Percentiles rank a stretch among this genome's conserved stretches.
These are phyloP conservation scores for Yarrowia bubula DNA, from an alignment of 805 yeast species.

Conservation along the genomic window DNA sequence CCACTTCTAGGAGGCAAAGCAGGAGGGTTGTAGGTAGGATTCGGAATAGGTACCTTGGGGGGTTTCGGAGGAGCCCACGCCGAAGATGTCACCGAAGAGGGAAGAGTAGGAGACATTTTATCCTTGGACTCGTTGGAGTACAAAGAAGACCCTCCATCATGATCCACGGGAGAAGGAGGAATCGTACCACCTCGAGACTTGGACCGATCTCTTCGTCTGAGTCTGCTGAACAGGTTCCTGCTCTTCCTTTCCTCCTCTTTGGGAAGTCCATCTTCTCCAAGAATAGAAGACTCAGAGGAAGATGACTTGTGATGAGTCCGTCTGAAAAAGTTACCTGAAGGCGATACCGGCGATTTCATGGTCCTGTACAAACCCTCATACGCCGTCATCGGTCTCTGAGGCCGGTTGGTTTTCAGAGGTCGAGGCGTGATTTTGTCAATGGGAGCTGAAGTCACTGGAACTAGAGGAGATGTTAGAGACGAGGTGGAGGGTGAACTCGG, in stretches of 20 bases:
- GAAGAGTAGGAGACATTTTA: not conserved
- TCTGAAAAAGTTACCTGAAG: constrained; percentile 51
- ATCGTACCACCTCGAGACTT: not conserved
- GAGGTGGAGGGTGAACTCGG: not conserved
- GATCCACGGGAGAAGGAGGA: constrained; percentile 4
- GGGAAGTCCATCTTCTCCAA: constrained; percentile 2
- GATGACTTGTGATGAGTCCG: constrained; percentile 65
- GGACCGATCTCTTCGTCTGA: constrained; percentile 6
- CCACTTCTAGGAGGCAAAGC: not conserved
- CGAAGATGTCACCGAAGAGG: not conserved
- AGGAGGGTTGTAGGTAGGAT: not conserved
- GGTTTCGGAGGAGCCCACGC: constrained; percentile 21
- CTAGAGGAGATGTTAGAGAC: not conserved
- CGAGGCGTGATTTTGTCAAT: constrained; percentile 18
- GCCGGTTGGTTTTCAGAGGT: constrained; percentile 15
- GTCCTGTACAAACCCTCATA: constrained; percentile 28
- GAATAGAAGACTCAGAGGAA: constrained; percentile 49
- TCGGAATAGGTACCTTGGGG: constrained; percentile 1
- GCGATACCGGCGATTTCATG: constrained; percentile 43
- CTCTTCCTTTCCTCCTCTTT: constrained; percentile 3
- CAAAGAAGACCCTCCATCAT: not conserved
- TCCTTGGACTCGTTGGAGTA: constrained; percentile 14
- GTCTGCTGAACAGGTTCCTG: constrained; percentile 1
- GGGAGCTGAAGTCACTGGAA: not conserved
- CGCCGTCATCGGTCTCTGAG: constrained; percentile 31